Conservation (phyloP, 495 filamentous ascomycete genomes). For the Podospora australis region DNA sequence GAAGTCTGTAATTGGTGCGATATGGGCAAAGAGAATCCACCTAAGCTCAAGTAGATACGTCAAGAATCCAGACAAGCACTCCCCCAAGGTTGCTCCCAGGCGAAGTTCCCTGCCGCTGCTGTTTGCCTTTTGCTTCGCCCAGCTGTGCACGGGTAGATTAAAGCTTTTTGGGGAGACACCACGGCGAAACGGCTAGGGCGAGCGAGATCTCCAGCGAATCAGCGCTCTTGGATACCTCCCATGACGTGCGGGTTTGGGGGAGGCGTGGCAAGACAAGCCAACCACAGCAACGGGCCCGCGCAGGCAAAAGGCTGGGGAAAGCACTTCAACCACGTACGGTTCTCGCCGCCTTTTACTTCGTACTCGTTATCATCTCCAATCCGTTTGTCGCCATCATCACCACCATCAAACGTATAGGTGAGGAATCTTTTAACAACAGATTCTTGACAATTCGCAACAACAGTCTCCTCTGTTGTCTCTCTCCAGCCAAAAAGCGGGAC, state of each 20-base stretch:
- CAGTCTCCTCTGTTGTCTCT: not conserved
- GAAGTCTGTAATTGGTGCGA: conserved; percentile 2
- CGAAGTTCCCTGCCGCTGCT: too few relatives aligned
- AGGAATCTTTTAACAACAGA: not conserved
- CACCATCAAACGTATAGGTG: not conserved
- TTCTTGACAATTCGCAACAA: not conserved
- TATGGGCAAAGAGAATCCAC: not conserved
- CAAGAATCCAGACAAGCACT: conserved; percentile 5
- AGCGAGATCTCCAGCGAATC: conserved; percentile 13
- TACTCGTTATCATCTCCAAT: conserved; percentile 1
- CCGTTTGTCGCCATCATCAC: conserved; percentile 1
- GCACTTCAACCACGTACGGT: conserved; percentile 9
- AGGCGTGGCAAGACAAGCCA: conserved; percentile 10
- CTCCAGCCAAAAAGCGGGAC: too few relatives aligned
- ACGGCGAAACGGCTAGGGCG: not conserved
- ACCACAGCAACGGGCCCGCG: conserved; percentile 7
- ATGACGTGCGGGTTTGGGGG: conserved; percentile 13
- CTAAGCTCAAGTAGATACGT: conserved; percentile 15
- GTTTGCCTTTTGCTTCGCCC: not conserved
- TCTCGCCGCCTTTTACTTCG: conserved; percentile 2
- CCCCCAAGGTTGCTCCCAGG: conserved; percentile 3
- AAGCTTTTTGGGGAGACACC: too few relatives aligned
- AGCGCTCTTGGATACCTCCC: conserved; percentile 2
- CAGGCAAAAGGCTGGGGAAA: too few relatives aligned
- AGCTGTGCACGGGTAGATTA: not conserved